These are phyloP conservation scores for Cercophora samala DNA, from an alignment of 495 filamentous ascomycete species.

Conservation along the genomic window DNA sequence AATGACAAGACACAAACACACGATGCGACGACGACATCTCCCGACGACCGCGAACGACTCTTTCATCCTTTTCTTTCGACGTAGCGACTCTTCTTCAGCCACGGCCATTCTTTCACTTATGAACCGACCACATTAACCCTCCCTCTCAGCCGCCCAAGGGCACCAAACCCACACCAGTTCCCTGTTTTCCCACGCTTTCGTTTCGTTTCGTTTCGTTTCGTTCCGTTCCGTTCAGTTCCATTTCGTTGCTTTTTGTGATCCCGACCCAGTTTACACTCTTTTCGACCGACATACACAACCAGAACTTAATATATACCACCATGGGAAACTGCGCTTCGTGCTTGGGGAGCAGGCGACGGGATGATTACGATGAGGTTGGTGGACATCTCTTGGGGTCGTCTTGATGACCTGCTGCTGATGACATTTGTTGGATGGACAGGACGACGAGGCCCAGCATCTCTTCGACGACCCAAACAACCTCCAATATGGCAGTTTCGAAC, in stretches of 20 bases:
- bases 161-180: constrained; percentile 5
- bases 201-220: constrained; percentile 3
- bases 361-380: constrained; percentile 44
- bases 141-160: constrained; percentile 18
- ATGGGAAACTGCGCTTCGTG: constrained; percentile 51
- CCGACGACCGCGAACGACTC: not conserved
- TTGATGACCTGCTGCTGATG: constrained; percentile 9
- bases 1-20: not conserved
- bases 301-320: constrained; percentile 10
- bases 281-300: not conserved
- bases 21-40: not conserved
- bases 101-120: constrained; percentile 30
- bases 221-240: no score
- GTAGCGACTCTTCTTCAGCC: not conserved
- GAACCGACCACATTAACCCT: constrained; percentile 29
- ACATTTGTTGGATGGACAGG: constrained; percentile 31
- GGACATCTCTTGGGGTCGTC: not conserved
- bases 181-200: constrained; percentile 3
- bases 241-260: not conserved
- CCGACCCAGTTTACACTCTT: constrained; percentile 4
- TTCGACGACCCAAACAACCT: constrained; percentile 53
- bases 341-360: constrained; percentile 40
- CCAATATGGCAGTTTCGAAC: constrained; percentile 54
- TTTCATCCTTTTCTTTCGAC: constrained; percentile 7
- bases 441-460: constrained; percentile 51